Conservation (phyloP, 202 grass and related monocot genomes). For the Saccharum hybrid region DNA sequence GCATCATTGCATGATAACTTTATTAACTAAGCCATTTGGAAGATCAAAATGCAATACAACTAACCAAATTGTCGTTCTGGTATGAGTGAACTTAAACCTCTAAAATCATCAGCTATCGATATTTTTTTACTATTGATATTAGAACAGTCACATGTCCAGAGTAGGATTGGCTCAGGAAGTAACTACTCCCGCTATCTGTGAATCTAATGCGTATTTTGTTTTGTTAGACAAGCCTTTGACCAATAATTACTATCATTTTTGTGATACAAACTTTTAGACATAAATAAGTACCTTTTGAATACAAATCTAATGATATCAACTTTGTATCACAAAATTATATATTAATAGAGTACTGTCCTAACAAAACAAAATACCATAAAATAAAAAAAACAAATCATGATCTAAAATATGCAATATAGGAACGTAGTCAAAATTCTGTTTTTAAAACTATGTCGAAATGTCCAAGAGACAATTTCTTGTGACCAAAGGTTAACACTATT, state of each 20-base stretch:
- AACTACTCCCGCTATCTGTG: neutral
- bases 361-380: neutral
- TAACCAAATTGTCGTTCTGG: neutral
- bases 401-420: neutral
- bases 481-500: neutral
- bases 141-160: neutral
- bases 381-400: neutral
- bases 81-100: neutral
- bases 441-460: neutral
- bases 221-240: neutral
- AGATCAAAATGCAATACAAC: slow-evolving; percentile 14
- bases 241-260: neutral
- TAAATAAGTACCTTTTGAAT: neutral
- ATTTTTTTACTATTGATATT: neutral
- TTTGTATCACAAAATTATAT: neutral
- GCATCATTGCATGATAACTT: neutral
- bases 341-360: neutral
- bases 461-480: neutral
- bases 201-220: neutral
- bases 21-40: neutral
- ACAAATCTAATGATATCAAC: neutral
- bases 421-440: neutral
- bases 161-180: neutral
- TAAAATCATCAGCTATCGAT: neutral
- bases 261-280: neutral